Base-by-base conservation (phyloP, 1,284 basidiomycete species). In the Cutaneotrichosporon sp. region DNA sequence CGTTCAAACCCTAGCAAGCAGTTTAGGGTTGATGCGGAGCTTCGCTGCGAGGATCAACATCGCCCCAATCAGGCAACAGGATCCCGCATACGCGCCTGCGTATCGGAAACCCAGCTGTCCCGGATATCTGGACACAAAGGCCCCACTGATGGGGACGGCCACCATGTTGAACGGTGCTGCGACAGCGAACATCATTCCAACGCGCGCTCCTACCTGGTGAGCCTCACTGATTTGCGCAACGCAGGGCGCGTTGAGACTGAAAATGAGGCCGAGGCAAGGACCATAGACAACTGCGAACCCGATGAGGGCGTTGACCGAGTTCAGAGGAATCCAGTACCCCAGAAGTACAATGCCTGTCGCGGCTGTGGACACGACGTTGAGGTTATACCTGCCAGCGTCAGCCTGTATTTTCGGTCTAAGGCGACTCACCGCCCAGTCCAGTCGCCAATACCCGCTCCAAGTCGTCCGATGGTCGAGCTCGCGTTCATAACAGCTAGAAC, bases 71-170 rank as follows among this genome's bases (percentile, higher is more conserved):
- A 46, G 24, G 24, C 32, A 35, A 10, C 19, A 22, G 16, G 20
- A 35, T 9, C 45, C 45, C n/a, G 29, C 29, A n/a, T 26, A 46
- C 5, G 32, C 24, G 8, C 45, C 45, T 8, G 45, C 29, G 10
- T 22, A 25, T 3, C 24, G 32, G 45, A 33, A 46, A 8, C 45
- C 45, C 5, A 3, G n/a, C 19, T 31, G 20, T 3, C 45, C 45
- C 1, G 33, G 32, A 24, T 46, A 34, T 5, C n/a, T 17, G 11
- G 42, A 32, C 10, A 73, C 51, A 22, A 75, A 55, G 0, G 69
- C 70, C 14, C 72, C 72, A 2, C 62, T 61, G 51, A 73, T 71
- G 0, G 71, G 70, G 3, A 69, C 69, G 0, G 70, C 70, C 22
- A 64, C 61, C 8, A 74, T 54, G 0, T 62, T 67, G 1, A 64